A percentile compares a stretch with the other conserved stretches of the same genome.
Evolutionary conservation across 1,284 basidiomycete genomes (phyloP).

Genomic region (Ustilago curta): DNA sequence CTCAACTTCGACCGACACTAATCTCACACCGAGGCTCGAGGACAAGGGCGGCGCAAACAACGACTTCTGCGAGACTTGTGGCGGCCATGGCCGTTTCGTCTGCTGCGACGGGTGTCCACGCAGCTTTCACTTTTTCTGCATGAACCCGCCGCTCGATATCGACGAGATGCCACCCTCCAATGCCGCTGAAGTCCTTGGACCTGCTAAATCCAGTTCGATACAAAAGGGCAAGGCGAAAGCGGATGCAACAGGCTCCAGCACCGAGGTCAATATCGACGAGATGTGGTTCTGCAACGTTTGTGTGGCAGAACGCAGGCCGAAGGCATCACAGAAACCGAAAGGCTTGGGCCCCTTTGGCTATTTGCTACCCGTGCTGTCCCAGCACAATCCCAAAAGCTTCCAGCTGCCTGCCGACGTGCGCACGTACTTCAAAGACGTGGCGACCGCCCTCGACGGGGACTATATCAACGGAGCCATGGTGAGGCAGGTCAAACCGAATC

Average conservation of each 20-base stretch:
- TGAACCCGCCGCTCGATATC: conserved; percentile 91
- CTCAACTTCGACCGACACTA: conserved; percentile 24
- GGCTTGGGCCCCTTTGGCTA: conserved; percentile 70
- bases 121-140: conserved; percentile 94
- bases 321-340: conserved; percentile 40
- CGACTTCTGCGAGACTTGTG: conserved; percentile 93
- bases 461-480: conserved; percentile 77
- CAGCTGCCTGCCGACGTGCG: conserved; percentile 89
- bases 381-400: conserved; percentile 81
- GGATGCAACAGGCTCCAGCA: conserved; percentile 13
- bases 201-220: conserved; percentile 16
- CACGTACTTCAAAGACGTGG: conserved; percentile 81
- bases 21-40: conserved; percentile 32
- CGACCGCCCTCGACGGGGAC: conserved; percentile 66
- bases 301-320: conserved; percentile 65
- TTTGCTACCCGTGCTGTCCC: conserved; percentile 77
- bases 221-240: conserved; percentile 41
- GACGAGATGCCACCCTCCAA: conserved; percentile 77
- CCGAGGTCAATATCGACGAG: conserved; percentile 73
- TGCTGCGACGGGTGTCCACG: conserved; percentile 93
- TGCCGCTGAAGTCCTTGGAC: conserved; percentile 46
- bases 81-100: conserved; percentile 79
- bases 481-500: conserved; percentile 71
- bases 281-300: conserved; percentile 93
- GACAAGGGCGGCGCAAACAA: conserved; percentile 77